Evolutionary conservation across 1,284 basidiomycete species (phyloP).

Genomic region (Porogramme epimiltina): DNA sequence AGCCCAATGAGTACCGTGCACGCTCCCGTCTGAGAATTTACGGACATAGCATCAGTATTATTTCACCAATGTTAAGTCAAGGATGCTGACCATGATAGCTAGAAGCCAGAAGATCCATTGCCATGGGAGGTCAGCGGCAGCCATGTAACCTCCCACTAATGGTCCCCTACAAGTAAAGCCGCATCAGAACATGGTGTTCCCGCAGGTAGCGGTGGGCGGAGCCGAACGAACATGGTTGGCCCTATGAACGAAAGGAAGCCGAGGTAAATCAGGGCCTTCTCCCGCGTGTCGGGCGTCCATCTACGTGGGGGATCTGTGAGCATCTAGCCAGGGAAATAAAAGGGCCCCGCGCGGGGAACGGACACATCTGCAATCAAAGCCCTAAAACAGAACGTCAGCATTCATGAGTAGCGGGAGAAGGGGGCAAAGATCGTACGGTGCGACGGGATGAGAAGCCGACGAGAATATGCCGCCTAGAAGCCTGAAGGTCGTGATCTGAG

Average conservation of each 20-base stretch:
- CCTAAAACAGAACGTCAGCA: neutral
- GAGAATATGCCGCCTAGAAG: conserved; percentile 58
- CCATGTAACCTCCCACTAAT: conserved; percentile 59
- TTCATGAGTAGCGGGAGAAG: neutral
- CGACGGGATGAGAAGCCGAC: conserved; percentile 28
- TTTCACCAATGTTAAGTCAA: neutral
- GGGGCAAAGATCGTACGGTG: conserved; percentile 13
- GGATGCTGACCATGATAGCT: conserved; percentile 56
- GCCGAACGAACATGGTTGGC: conserved; percentile 37
- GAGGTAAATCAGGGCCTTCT: conserved; percentile 27
- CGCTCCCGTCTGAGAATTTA: conserved; percentile 29
- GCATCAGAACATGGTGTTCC: too few species aligned
- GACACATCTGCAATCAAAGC: conserved; percentile 9
- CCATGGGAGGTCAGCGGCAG: conserved; percentile 52
- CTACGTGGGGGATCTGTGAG: conserved; percentile 24
- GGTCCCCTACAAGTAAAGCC: conserved; percentile 60
- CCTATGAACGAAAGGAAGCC: conserved; percentile 69
- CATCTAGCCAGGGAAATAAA: conserved; percentile 13
- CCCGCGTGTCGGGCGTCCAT: conserved; percentile 25
- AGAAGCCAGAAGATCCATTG: conserved; percentile 79
- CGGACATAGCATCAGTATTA: neutral
- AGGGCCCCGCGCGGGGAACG: neutral
- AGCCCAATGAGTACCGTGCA: conserved; percentile 57
- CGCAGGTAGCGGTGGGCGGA: too few species aligned
- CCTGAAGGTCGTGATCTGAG: conserved; percentile 55